These are phyloP conservation scores for Dactylellina drechsleri DNA, from an alignment of 2,329 filamentous ascomycete genomes.

Conservation along the genomic window DNA sequence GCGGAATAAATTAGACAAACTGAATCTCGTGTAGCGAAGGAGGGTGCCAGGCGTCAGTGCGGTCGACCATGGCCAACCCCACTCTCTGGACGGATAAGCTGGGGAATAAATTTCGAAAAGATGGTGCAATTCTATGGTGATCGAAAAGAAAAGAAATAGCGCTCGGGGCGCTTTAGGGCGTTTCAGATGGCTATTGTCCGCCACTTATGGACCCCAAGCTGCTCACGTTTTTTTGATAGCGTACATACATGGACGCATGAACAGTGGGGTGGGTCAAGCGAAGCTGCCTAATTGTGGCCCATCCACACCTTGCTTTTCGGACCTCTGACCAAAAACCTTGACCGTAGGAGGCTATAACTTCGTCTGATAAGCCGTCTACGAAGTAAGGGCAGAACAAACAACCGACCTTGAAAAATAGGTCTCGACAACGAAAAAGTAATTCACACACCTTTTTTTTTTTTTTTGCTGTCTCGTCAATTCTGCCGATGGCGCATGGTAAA, in stretches of 20 bases:
- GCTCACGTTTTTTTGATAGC: constrained; percentile 40
- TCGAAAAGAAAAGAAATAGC: constrained; percentile 8
- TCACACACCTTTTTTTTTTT: constrained; percentile 3
- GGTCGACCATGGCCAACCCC: constrained; percentile 1
- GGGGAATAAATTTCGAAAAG: constrained; percentile 24
- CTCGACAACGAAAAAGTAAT: not conserved
- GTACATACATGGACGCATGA: too few relatives aligned
- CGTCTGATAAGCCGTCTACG: constrained; percentile 20
- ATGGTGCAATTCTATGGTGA: constrained; percentile 38
- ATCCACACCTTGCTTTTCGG: constrained; percentile 1
- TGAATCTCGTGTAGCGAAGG: constrained; percentile 19
- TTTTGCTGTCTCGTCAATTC: constrained; percentile 7
- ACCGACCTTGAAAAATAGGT: constrained; percentile 1
- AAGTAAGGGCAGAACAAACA: constrained; percentile 6
- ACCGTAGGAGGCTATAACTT: constrained; percentile 1
- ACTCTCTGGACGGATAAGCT: constrained; percentile 11
- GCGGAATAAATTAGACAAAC: constrained; percentile 24
- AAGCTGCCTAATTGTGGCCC: constrained; percentile 6
- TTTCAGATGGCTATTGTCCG: constrained; percentile 49
- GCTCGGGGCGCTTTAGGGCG: constrained; percentile 32
- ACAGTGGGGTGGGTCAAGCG: constrained; percentile 29
- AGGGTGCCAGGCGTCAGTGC: constrained; percentile 14
- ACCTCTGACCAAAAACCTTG: not conserved
- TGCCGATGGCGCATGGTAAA: constrained; percentile 33
- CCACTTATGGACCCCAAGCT: constrained; percentile 26